Base-by-base conservation (phyloP, 176 grass and related monocot genomes). In the Bromus sterilis region DNA sequence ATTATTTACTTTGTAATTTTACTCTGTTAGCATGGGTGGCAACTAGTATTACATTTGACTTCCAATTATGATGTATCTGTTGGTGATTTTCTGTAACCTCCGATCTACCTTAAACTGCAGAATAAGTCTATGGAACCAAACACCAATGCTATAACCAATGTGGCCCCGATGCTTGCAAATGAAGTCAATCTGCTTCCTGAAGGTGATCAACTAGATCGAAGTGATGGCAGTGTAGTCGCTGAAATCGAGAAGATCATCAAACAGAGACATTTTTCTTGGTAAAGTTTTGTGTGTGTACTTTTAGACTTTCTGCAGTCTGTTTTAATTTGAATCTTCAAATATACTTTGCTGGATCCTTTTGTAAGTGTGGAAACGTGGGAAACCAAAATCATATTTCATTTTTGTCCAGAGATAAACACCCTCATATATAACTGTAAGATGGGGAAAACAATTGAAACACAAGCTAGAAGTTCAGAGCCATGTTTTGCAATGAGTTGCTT, bases 241-340 rank as follows among this genome's bases (percentile, higher is more conserved):
- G 86, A 91, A 78, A 75, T 94, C 48, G 89, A 94, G 74, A 85
- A 74, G 55, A 83, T 85, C 21, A 77, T 94, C 64, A 91, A 78
- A 49, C 83, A 86, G 82, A 91, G 56, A 30, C 28, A 43, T 67
- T 94, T 94, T 74, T 84, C 88, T 18, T 89, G 92, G 92, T 36
- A 91, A 91, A 39, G 83, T 86, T 81, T 69, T 75, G 20, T 23
- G 18, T 87, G 58, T 49, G 25, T 21, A 70, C 57, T 62, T 36
- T 66, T 77, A 74, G 56, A 83, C 18, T 57, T 75, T 72, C 6
- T 87, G 26, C 37, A 59, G 5, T 21, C 20, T 63, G 33, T 32
- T 42, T 68, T 77, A 44, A 57, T 80, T 63, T 14, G 2, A 55
- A 64, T 16, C 5, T 49, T 58, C 70, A 55, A 51, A 25, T 72